These are phyloP conservation scores for Bipolaris zeicola DNA, from an alignment of 2,329 filamentous ascomycete species.

Conservation along the genomic window DNA sequence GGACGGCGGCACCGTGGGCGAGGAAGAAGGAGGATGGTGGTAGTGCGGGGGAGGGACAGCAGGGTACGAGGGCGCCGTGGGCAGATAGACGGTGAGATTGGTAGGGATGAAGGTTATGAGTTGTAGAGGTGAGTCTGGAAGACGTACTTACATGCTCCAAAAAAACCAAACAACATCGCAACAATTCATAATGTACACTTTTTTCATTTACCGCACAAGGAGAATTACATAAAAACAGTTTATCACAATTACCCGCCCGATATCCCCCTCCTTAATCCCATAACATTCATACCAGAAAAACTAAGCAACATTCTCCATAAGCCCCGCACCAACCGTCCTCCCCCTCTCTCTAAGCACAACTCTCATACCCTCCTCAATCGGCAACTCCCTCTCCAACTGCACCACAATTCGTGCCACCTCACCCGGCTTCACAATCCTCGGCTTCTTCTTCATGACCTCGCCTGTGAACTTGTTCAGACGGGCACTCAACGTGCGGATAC, in stretches of 20 bases:
- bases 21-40: slow-evolving; percentile 1
- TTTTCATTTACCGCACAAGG: neutral
- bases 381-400: slow-evolving; percentile 73
- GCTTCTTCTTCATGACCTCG: slow-evolving; percentile 77
- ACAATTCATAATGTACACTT: neutral
- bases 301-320: slow-evolving; percentile 65
- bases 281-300: too few species aligned
- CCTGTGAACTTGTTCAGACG: slow-evolving; percentile 80
- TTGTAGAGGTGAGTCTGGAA: neutral
- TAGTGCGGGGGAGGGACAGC: slow-evolving; percentile 7
- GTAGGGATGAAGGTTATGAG: too few species aligned
- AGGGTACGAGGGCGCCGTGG: slow-evolving; percentile 34
- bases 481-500: slow-evolving; percentile 73
- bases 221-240: neutral
- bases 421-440: slow-evolving; percentile 80
- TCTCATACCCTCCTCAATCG: slow-evolving; percentile 78
- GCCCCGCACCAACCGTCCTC: slow-evolving; percentile 83
- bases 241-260: neutral
- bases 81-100: slow-evolving; percentile 20
- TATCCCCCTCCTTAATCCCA: too few species aligned
- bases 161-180: neutral
- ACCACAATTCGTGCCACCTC: slow-evolving; percentile 78
- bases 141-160: neutral
- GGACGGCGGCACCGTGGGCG: slow-evolving; percentile 38
- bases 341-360: slow-evolving; percentile 82